Evolutionary conservation across 2,329 filamentous ascomycete species (phyloP).

Genomic region (Mycosphaerella sp.): DNA sequence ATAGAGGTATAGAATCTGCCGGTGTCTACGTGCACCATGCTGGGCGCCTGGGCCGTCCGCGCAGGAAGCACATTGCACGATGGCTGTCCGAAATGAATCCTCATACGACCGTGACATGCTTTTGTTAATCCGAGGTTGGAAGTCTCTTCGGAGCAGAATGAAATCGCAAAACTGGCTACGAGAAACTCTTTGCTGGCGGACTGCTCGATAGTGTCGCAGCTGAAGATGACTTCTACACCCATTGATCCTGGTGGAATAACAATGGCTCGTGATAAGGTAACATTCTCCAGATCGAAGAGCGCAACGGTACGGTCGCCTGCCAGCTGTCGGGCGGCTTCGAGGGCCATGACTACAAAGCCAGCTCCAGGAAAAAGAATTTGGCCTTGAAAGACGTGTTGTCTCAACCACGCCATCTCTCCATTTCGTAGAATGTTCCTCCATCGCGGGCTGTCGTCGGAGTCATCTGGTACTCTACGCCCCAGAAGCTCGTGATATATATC

Average conservation of each 20-base stretch:
- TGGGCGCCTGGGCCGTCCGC: constrained; percentile 2
- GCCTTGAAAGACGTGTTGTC: constrained; percentile 30
- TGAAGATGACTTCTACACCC: constrained; percentile 3
- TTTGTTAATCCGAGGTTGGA: not conserved
- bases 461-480: not conserved
- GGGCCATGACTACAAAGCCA: constrained; percentile 20
- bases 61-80: constrained; percentile 4
- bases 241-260: constrained; percentile 20
- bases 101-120: constrained; percentile 8
- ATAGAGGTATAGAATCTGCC: constrained; percentile 4
- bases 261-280: constrained; percentile 5
- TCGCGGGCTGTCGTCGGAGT: not conserved
- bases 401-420: constrained; percentile 31
- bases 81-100: constrained; percentile 2
- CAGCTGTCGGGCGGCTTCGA: constrained; percentile 19
- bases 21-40: constrained; percentile 5
- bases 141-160: constrained; percentile 6
- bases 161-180: not conserved
- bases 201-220: not conserved
- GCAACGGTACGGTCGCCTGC: constrained; percentile 1
- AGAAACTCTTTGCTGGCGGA: constrained; percentile 1
- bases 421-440: constrained; percentile 13
- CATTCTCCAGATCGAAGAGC: constrained; percentile 3
- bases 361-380: constrained; percentile 32
- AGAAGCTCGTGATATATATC: constrained; percentile 8